Base-by-base conservation (phyloP, 768 basidiomycete species). In the Cantharellus cinnabarinus region DNA sequence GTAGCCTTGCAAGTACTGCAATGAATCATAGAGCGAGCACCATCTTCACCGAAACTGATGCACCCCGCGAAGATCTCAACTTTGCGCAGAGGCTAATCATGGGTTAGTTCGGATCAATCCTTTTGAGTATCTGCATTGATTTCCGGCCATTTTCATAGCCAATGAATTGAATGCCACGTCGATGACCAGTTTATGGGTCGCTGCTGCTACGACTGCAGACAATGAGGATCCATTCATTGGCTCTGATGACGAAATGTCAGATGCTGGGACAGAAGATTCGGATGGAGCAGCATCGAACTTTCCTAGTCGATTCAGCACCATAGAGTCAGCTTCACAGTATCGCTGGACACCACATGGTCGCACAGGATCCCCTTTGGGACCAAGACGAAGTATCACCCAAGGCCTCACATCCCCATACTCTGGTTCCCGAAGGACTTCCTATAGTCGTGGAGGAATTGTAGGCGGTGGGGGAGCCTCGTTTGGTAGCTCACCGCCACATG, bases 171-270 rank as follows among this genome's bases (percentile, higher is more conserved):
- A 89, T 7, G 90, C 91, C 3, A 93, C 89, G 59, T 89, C 84
- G 64, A 87, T 99, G 66, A 88, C 90, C 34, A 94, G 97, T 70
- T 73, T 99, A 29, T 99, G 95, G 95, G 89, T 98, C 57, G 89
- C 90, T 3, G 86, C 93, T 20, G 95, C 94, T 3, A 89, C 94
- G 72, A 95, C 94, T 61, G 89, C 83, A 39, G 91, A 94, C 66
- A 85, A 67, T 4, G 89, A 91, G 63, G 82, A 90, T 59, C 81
- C 82, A 2, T 85, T 85, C 61, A 79, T 81, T 64, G 52, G 35
- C 38, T 10, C 52, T 10, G 52, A 54, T 1, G 52, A 54, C 38
- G 52, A 54, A 1, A 10, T 48, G 44, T 73, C 71, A 5, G 82
- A 65, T n/a, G 61, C 64, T 2, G 69, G 67, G 3, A 72, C 67